These are phyloP conservation scores for Carex littledalei DNA, from an alignment of 176 grass and related monocot genomes.

Conservation along the genomic window DNA sequence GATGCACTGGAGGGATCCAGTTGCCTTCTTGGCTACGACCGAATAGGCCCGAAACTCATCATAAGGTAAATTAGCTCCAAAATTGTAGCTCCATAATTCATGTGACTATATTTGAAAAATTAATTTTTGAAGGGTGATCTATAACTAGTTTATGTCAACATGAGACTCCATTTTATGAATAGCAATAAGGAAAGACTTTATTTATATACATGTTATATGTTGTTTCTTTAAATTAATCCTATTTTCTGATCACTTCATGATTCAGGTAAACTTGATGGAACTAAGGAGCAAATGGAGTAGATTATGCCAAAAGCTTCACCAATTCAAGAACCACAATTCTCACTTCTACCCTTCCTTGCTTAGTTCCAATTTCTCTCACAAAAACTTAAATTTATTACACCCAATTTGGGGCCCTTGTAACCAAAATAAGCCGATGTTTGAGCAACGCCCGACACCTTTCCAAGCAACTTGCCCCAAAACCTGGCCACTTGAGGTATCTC, in stretches of 20 bases:
- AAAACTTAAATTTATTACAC: background rate
- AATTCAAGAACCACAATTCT: constrained; percentile 17
- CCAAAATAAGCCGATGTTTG: constrained; percentile 32
- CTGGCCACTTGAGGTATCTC: background rate
- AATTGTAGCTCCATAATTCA: background rate
- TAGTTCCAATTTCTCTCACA: constrained; percentile 11
- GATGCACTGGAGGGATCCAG: constrained; percentile 19
- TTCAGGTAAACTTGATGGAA: constrained; percentile 50
- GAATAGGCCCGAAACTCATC: constrained; percentile 18
- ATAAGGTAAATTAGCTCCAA: constrained; percentile 37
- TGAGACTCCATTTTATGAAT: background rate
- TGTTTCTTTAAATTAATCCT: background rate
- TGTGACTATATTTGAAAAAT: background rate
- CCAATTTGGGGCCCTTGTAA: constrained; percentile 25
- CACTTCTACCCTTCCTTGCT: constrained; percentile 28
- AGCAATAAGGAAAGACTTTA: too few relatives aligned
- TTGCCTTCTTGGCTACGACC: constrained; percentile 50
- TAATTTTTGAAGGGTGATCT: background rate
- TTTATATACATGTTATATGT: background rate
- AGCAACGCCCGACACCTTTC: constrained; percentile 5
- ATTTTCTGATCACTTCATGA: background rate
- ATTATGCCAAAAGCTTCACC: constrained; percentile 67
- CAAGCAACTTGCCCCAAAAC: constrained; percentile 15
- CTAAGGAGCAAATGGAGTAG: constrained; percentile 84
- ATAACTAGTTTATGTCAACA: background rate